Conservation (phyloP, 1,284 basidiomycete genomes). For the Rugosomyces carneus region DNA sequence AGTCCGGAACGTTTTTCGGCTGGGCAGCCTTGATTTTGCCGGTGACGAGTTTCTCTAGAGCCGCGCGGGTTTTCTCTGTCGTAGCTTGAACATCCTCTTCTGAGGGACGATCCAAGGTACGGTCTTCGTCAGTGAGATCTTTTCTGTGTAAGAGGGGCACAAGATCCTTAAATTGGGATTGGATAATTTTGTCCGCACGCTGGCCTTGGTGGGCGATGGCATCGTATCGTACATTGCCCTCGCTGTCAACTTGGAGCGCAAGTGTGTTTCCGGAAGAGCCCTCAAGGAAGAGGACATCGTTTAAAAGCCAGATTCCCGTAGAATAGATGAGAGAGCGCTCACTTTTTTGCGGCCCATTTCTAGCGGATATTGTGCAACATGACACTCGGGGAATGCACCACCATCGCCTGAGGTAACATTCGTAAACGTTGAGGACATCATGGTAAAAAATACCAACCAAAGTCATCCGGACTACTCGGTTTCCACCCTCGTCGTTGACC, state of each 20-base stretch:
- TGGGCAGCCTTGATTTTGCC: conserved; percentile 97
- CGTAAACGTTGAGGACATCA: conserved; percentile 5
- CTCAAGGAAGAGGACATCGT: conserved; percentile 33
- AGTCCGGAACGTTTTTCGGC: conserved; percentile 81
- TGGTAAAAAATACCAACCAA: conserved; percentile 47
- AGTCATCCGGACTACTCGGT: conserved; percentile 78
- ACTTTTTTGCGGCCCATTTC: conserved; percentile 95
- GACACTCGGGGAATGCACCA: conserved; percentile 95
- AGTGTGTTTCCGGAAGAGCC: conserved; percentile 88
- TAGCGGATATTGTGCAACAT: conserved; percentile 94
- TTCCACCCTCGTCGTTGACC: conserved; percentile 86
- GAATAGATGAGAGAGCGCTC: conserved; percentile 18
- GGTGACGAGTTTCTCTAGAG: conserved; percentile 89
- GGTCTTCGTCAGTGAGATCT: conserved; percentile 74
- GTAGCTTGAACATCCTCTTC: conserved; percentile 87
- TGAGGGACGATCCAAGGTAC: conserved; percentile 84
- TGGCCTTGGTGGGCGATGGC: conserved; percentile 96
- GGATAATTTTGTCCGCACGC: conserved; percentile 77
- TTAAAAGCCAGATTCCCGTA: background rate
- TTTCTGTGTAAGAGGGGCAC: conserved; percentile 89
- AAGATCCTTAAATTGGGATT: conserved; percentile 96
- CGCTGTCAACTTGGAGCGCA: conserved; percentile 92
- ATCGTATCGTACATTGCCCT: conserved; percentile 96
- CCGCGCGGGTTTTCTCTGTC: conserved; percentile 84
- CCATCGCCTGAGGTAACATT: conserved; percentile 61